These are phyloP conservation scores for Medicago lupulina DNA, from an alignment of 306 rosid genomes.

Conservation along the genomic window DNA sequence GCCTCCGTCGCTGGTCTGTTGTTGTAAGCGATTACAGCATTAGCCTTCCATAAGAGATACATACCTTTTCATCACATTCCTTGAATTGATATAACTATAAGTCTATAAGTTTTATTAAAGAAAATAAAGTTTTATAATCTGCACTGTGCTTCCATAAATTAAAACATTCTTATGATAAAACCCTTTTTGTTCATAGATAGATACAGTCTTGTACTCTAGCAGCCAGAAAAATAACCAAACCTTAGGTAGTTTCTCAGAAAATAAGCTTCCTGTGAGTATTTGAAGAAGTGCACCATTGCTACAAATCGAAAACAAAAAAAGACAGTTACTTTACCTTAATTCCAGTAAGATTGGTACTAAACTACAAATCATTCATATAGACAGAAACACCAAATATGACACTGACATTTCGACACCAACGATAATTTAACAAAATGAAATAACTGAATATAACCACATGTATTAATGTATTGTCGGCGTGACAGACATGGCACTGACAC, in stretches of 20 bases:
- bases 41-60: slow-evolving; percentile 79
- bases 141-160: slow-evolving; percentile 36
- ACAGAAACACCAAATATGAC: background rate
- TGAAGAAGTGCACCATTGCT: slow-evolving; percentile 67
- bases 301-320: slow-evolving; percentile 29
- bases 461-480: background rate
- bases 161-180: slow-evolving; percentile 12
- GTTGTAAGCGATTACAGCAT: slow-evolving; percentile 87
- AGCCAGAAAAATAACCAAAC: slow-evolving; percentile 50
- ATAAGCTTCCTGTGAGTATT: slow-evolving; percentile 57
- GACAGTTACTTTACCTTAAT: slow-evolving; percentile 15
- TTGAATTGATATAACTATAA: slow-evolving; percentile 40
- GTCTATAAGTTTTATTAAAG: slow-evolving; percentile 36
- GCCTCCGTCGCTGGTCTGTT: slow-evolving; percentile 96
- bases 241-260: slow-evolving; percentile 59
- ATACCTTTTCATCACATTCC: slow-evolving; percentile 51
- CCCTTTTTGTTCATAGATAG: slow-evolving; percentile 8
- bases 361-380: no score
- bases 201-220: slow-evolving; percentile 7
- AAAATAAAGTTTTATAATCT: slow-evolving; percentile 40
- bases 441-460: background rate
- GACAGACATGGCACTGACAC: background rate
- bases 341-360: slow-evolving; percentile 43
- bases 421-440: background rate
- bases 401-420: background rate